Conservation (phyloP, 2,329 filamentous ascomycete genomes). For the Tolypocladium guangdongense region DNA sequence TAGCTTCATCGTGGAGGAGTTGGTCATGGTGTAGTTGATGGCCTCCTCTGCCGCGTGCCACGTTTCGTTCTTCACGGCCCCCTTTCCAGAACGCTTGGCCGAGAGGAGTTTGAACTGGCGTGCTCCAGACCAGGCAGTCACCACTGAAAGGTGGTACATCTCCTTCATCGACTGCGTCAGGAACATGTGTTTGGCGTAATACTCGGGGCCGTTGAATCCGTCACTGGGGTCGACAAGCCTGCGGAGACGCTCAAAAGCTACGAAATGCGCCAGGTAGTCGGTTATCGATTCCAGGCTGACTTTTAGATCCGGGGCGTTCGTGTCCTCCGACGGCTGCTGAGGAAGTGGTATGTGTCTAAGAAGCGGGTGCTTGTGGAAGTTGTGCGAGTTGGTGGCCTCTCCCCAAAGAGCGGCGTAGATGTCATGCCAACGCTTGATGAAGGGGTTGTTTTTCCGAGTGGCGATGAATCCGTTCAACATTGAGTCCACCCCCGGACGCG, state of each 20-base stretch:
- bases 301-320: constrained; percentile 1
- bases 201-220: constrained; percentile 22
- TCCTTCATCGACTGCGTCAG: constrained; percentile 11
- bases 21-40: constrained; percentile 19
- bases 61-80: constrained; percentile 3
- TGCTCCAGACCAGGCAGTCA: constrained; percentile 3
- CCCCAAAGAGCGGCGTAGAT: constrained; percentile 25
- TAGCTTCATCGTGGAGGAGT: constrained; percentile 23
- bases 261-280: constrained; percentile 20
- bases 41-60: constrained; percentile 13
- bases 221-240: constrained; percentile 21
- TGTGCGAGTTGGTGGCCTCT: constrained; percentile 15
- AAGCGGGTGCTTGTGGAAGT: constrained; percentile 21
- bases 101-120: constrained; percentile 11
- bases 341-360: constrained; percentile 2
- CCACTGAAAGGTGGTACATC: constrained; percentile 3
- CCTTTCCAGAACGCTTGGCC: constrained; percentile 10
- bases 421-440: constrained; percentile 32
- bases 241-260: constrained; percentile 19
- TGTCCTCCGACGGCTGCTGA: neutral
- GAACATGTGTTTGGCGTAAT: constrained; percentile 19
- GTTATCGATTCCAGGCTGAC: constrained; percentile 7
- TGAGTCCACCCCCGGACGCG: neutral
- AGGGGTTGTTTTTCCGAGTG: constrained; percentile 26
- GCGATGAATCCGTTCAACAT: constrained; percentile 32